Conservation (phyloP, 768 basidiomycete genomes). For the Boletus subparvulus region DNA sequence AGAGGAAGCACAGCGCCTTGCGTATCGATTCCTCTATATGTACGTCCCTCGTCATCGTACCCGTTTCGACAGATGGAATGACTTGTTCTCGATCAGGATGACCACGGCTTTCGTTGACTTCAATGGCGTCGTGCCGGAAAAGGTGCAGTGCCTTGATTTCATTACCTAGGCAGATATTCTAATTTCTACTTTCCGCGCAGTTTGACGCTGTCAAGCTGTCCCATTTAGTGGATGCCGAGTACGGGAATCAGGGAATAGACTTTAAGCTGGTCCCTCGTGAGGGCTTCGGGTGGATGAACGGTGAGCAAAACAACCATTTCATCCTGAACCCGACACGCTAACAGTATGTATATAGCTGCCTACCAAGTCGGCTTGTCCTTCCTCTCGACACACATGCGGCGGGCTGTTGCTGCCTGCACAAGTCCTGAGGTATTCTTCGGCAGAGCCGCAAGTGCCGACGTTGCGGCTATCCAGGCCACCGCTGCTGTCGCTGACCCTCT, state of each 20-base stretch:
- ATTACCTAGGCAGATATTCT: background rate
- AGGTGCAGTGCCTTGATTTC: conserved; percentile 44
- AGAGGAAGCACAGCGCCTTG: conserved; percentile 88
- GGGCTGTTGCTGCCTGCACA: conserved; percentile 93
- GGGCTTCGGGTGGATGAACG: conserved; percentile 99
- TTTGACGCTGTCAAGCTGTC: conserved; percentile 96
- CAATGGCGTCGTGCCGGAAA: conserved; percentile 97
- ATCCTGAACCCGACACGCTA: background rate
- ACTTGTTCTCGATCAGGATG: conserved; percentile 55
- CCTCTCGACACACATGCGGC: conserved; percentile 90
- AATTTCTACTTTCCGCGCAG: conserved; percentile 34
- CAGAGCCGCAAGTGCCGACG: conserved; percentile 37
- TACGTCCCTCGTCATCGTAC: conserved; percentile 61
- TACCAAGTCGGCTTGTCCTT: conserved; percentile 97
- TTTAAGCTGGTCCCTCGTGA: conserved; percentile 97
- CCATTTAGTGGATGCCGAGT: conserved; percentile 96
- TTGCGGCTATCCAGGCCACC: conserved; percentile 36
- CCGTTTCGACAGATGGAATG: background rate
- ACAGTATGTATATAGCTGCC: conserved; percentile 54
- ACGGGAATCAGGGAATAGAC: conserved; percentile 94
- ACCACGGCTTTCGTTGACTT: conserved; percentile 94
- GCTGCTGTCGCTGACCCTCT: conserved; percentile 52
- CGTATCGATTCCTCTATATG: conserved; percentile 99
- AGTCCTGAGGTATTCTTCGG: conserved; percentile 90
- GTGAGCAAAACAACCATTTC: conserved; percentile 41